Evolutionary conservation across 176 grass and related monocot species (phyloP).

Genomic region (Oryza meridionalis): DNA sequence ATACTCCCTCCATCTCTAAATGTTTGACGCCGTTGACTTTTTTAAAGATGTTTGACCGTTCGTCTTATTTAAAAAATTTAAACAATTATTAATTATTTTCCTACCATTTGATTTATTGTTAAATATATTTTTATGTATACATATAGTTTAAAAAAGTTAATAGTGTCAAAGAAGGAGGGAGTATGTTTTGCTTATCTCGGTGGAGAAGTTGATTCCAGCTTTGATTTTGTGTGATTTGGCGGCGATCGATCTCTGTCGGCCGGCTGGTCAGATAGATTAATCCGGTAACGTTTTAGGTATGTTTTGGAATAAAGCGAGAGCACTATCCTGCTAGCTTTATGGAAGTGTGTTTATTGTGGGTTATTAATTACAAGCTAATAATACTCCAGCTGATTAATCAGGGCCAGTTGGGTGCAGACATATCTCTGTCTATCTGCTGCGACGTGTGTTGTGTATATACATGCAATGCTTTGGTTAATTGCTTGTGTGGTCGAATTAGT

Average conservation of each 20-base stretch:
- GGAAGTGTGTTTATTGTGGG: neutral
- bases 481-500: neutral
- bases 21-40: too few species aligned
- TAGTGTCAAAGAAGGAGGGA: too few species aligned
- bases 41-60: too few species aligned
- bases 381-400: neutral
- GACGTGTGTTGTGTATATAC: neutral
- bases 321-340: neutral
- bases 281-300: neutral
- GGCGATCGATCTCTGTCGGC: neutral
- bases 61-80: too few species aligned
- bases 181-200: constrained; percentile 23
- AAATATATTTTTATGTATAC: too few species aligned
- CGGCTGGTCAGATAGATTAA: neutral
- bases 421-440: neutral
- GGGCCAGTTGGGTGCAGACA: neutral
- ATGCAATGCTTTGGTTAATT: too few species aligned
- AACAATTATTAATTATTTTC: too few species aligned
- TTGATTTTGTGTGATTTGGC: neutral
- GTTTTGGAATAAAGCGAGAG: neutral
- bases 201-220: constrained; percentile 11
- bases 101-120: too few species aligned
- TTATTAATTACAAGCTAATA: neutral
- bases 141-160: too few species aligned
- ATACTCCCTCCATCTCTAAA: too few species aligned